Base-by-base conservation (phyloP, 306 rosid species). In the Prunus mongolica region DNA sequence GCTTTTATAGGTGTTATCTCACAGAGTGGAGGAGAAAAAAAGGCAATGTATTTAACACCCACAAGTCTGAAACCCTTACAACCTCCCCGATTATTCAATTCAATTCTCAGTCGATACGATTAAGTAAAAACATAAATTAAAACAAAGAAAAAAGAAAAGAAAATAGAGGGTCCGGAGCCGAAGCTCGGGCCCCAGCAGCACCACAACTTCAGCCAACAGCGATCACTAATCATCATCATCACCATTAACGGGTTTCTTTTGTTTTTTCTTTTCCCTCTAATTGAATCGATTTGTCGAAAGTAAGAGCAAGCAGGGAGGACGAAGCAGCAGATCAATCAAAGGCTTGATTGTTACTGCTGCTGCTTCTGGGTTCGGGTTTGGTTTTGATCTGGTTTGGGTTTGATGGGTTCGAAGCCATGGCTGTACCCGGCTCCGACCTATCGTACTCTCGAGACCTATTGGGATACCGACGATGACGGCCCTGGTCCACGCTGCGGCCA, bases 401-500 rank as follows among this genome's bases (percentile, higher is more conserved):
- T 15, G 74, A 89, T 96, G 99, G 93, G 88, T 69, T 84, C 99
- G 47, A 96, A 92, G 86, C 97, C 96, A 60, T 91, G 97, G 99
- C 87, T 93, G 2, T 50, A 83, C 72, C 99, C 99, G 30, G 99
- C 99, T 82, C 89, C 99, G 18, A 82, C 88, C 34, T 96, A 96
- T 78, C 88, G 91, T 41, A 25, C 83, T 5, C 56, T 89, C 0
- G 98, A 89, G 80, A 74, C 84, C 20, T 82, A 74, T 60, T 96
- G 99, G 99, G 99, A 93, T n/a, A 70, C 87, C 73, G 96, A 93
- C 50, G 97, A 96, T 5, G 98, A 96, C 67, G 89, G 89, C 0
- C 99, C 99, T 46, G 99, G 99, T 7, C 98, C 99, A 41, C 97
- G 99, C 19, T 93, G 98, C 56, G 87, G 49, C 11, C 99, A 96